Base-by-base conservation (phyloP, 75 land plant genomes). In the Selaginella moellendorffii region DNA sequence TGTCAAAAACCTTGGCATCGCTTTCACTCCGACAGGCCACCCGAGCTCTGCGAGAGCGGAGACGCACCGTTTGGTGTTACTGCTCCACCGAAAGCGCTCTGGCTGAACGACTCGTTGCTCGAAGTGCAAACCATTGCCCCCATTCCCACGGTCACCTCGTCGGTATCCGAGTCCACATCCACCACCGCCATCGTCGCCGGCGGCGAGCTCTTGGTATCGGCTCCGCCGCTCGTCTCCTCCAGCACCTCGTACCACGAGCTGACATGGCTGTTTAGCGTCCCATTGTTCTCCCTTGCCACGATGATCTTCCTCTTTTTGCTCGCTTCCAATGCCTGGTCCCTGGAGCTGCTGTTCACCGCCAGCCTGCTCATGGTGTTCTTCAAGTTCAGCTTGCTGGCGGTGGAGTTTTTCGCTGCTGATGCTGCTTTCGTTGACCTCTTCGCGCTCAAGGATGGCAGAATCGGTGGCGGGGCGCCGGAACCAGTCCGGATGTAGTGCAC, bases 401-500 rank as follows among this genome's bases (percentile, higher is more conserved):
- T 14, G 14, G 5, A 5, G 46, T 36, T 36, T 14, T 36, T 36
- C 46, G 14, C 46, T 5, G 46, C 46, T 14, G 5, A 5, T 14
- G 10, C 46, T 5, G 46, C 10, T 36, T 36, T 36, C 46, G 5
- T 36, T 36, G 14, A n/a, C n/a, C n/a, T n/a, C n/a, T n/a, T n/a
- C n/a, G n/a, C n/a, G n/a, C n/a, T n/a, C n/a, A n/a, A n/a, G n/a
- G n/a, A n/a, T n/a, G n/a, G n/a, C n/a, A n/a, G 2, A 27, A 26
- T 25, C 26, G 59, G 25, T 22, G 75, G 51, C 30, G 76, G 65
- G 28, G 75, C 26, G 46, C 14, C 5, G 10, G 75, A 42, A 2
- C 81, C 81, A 52, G 80, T 77, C 31, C 79, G 74, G 23, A 77
- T 71, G 64, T 79, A 76, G 67, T 76, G 81, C 30, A 79, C 81